Evolutionary conservation across 1,284 basidiomycete species (phyloP).

Genomic region (Ceratobasidium sp.): DNA sequence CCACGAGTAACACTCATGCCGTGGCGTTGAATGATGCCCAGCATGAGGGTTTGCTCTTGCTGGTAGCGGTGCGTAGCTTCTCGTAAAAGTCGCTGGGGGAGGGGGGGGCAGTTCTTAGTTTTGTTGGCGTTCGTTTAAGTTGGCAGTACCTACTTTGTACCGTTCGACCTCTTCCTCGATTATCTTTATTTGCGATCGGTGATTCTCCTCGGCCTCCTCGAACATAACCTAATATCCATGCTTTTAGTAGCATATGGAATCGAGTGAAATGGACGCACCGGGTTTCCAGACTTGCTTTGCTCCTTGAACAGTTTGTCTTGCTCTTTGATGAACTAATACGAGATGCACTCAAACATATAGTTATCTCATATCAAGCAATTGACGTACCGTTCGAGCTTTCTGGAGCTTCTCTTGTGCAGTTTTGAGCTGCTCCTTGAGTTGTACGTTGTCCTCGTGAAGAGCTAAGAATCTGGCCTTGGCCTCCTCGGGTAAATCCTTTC

Average conservation of each 20-base stretch:
- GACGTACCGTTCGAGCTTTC: conserved; percentile 77
- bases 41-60: conserved; percentile 48
- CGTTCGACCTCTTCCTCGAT: conserved; percentile 72
- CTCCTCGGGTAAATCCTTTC: conserved; percentile 80
- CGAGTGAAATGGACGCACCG: background rate
- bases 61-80: conserved; percentile 46
- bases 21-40: conserved; percentile 47
- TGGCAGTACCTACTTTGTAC: conserved; percentile 58
- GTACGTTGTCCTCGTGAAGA: conserved; percentile 78
- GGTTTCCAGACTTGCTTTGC: conserved; percentile 51
- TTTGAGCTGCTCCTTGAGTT: conserved; percentile 74
- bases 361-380: too few relatives aligned
- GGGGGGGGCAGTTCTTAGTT: background rate
- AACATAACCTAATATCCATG: conserved; percentile 58
- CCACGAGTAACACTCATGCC: conserved; percentile 43
- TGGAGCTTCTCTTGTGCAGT: conserved; percentile 77
- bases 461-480: conserved; percentile 77
- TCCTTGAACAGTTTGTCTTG: conserved; percentile 86
- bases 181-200: conserved; percentile 73
- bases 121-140: conserved; percentile 27
- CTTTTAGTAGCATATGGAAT: background rate
- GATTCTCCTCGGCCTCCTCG: conserved; percentile 74
- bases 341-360: too few relatives aligned
- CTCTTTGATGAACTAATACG: conserved; percentile 81
- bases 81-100: conserved; percentile 31